Base-by-base conservation (phyloP, 108 stramenopile genomes). In the Cyclotella atomus region DNA sequence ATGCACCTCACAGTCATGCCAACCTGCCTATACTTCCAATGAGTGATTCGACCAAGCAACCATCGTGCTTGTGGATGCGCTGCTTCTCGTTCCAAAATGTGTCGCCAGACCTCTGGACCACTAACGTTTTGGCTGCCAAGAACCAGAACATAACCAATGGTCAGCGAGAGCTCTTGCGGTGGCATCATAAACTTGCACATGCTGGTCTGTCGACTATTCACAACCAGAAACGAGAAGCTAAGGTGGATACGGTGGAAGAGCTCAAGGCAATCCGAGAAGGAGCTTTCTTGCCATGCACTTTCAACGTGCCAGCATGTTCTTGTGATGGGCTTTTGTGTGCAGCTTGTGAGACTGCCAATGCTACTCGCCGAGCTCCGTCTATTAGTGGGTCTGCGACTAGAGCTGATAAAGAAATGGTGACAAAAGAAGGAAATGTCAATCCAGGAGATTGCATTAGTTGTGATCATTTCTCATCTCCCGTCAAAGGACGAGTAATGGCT, bases 371-470 rank as follows among this genome's bases (percentile, higher is more conserved):
- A 15, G 15, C 9, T 9, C 56, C 56, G 4, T 32, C 12, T 14
- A 19, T 57, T 29, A 3, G 29, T 7, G 1, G n/a, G n/a, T n/a
- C 56, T 32, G 14, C 30, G 14, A n/a, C 29, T n/a, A 30, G 10
- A 57, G 2, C 30, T 29, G 19, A 15, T 30, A 29, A 1, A 6
- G 24, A 55, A 30, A 57, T 57, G 56, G 10, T 12, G n/a, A 19
- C 41, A 14, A 61, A 61, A 36, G 60, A 61, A 29, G 20, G n/a
- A 38, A 35, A 61, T 41, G 1, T 61, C 23, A 33, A 56, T 9
- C 82, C 84, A 16, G 87, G 82, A 2, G 44, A 71, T 15, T 49
- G 50, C 16, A 68, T 88, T 20, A 82, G 83, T 19, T 56, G 65
- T 45, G 84, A 88, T 64, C 69, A 74, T 29, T 88, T 71, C 36